Base-by-base conservation (phyloP, 805 yeast species). In the Yarrowia sp. region DNA sequence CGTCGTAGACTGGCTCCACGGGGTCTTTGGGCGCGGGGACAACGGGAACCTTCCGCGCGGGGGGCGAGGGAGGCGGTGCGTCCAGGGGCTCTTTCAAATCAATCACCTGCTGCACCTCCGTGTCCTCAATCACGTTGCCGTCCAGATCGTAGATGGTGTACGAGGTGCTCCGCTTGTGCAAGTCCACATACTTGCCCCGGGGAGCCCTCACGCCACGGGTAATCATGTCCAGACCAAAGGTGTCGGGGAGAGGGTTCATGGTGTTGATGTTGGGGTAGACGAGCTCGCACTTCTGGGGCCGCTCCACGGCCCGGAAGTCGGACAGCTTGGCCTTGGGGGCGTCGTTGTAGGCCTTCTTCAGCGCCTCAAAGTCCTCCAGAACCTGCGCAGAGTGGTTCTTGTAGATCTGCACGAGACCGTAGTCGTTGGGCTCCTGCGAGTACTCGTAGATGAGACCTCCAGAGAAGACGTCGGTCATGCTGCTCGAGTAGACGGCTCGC, bases 401-500 rank as follows among this genome's bases (percentile, higher is more conserved):
- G 68, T 80, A 80, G 70, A 92, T 81, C 70, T 85, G 75, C 53
- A 94, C 98, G 61, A 94, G 82, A 43, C 98, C 98, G 77, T 91
- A 94, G 74, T 90, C 79, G 76, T 88, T 86, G 42, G 82, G 82
- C 80, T 91, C 97, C 73, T 89, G 84, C 5, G 95, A 85, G 80
- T 89, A 94, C 81, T 94, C 98, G 80, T 94, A 94, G 43, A 92
- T 97, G 72, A 94, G 82, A 52, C 98, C 99, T 72, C 99, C 99
- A 19, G 97, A 89, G 81, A 91, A 94, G 11, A 94, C 97, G 16
- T 86, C 75, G 14, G 92, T 80, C 97, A 95, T 92, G 69, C 86
- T 77, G 41, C 81, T 79, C 9, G 97, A 89, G 81, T 89, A 94
- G 72, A 94, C 85, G 36, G 92, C 79, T 70, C 79, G 83, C 67